Evolutionary conservation across 202 grass and related monocot genomes (phyloP).

Genomic region (Thinopyrum obtusiflorum): DNA sequence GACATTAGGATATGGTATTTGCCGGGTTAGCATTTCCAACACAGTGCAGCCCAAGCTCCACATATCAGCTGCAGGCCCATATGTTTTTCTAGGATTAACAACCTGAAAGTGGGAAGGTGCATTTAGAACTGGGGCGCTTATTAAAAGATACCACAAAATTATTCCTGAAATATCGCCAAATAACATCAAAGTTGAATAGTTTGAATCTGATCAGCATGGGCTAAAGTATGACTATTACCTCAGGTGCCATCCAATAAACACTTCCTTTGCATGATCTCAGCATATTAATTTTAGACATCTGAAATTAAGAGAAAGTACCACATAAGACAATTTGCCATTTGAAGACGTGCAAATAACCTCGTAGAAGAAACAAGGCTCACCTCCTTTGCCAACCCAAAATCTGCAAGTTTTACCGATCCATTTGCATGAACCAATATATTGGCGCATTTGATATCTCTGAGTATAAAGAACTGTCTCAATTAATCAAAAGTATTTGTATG

Average conservation of each 20-base stretch:
- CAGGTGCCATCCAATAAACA: constrained; percentile 99
- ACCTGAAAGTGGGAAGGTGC: constrained; percentile 62
- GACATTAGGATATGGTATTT: constrained; percentile 88
- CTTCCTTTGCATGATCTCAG: constrained; percentile 98
- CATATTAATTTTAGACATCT: constrained; percentile 89
- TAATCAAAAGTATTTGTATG: neutral
- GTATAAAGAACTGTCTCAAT: constrained; percentile 38
- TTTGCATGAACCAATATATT: constrained; percentile 98
- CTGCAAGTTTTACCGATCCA: constrained; percentile 96
- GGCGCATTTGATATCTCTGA: constrained; percentile 96
- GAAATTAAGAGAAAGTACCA: constrained; percentile 41
- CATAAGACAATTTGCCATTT: constrained; percentile 33
- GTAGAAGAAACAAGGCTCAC: constrained; percentile 41
- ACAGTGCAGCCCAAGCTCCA: constrained; percentile 99
- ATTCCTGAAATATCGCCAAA: neutral
- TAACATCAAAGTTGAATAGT: neutral
- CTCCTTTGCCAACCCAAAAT: constrained; percentile 99
- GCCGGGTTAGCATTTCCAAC: constrained; percentile 90
- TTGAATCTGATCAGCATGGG: neutral
- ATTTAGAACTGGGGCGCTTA: constrained; percentile 4
- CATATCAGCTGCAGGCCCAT: constrained; percentile 88
- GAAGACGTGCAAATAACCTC: constrained; percentile 3
- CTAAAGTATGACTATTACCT: constrained; percentile 55
- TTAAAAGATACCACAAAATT: neutral
- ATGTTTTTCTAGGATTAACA: constrained; percentile 85